Base-by-base conservation (phyloP, 2,329 filamentous ascomycete species). In the Graphium sp. region DNA sequence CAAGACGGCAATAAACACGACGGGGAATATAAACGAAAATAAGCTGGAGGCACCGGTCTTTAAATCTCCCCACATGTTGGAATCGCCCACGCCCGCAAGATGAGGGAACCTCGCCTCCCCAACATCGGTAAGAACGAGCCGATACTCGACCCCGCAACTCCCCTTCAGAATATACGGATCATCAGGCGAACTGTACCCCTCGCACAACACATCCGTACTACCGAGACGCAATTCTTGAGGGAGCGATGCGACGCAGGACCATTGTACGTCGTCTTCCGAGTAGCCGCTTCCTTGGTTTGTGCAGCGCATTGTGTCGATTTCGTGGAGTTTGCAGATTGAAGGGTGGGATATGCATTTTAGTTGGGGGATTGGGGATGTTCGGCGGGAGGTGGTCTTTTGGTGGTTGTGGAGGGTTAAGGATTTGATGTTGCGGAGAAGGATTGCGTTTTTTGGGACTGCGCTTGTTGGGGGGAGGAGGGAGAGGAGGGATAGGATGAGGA, bases 61-160 rank as follows among this genome's bases (percentile, higher is more conserved):
- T 20, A 19, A 13, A 18, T 16, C 20, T 26, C 18, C 18, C 28
- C 30, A 46, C 43, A 29, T 47, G 33, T 9, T 42, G 38, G 15
- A 52, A 51, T 35, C 49, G 52, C 2, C 41, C 52, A 16, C 43
- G 46, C 47, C 50, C 29, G 50, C 54, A 22, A 69, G 43, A 21
- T 65, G 47, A 2, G 77, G 80, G 47, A 77, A 85, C 39, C 62
- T 69, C 40, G 65, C 52, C 52, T 85, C 73, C 4, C 89, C 89
- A 35, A 64, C 59, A 8, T 76, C 71, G 1, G 85, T 95, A 29
- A 95, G 57, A 1, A 78, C 50, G 6, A 95, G 53, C 10, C 76
- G 64, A 51, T 95, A 95, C 53, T 93, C 82, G 15, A 93, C 85
- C 10, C 79, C 89, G 52, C 87, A 95, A 49, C 80, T 89, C 14